A percentile compares a stretch with the other conserved stretches of the same genome.
Conservation (phyloP, 345 rosid species). For the Euclidium syriacum region DNA sequence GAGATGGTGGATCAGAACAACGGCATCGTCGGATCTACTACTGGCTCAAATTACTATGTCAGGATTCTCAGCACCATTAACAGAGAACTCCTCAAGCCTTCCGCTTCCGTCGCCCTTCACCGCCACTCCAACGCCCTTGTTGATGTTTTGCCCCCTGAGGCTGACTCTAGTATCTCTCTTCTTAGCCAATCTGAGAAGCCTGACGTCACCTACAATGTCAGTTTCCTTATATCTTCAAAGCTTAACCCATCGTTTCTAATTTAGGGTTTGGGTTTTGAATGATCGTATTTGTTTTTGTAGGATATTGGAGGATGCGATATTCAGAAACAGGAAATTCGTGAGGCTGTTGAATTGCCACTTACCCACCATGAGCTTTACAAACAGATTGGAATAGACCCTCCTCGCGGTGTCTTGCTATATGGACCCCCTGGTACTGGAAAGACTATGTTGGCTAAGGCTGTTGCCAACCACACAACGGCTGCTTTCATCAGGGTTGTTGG, state of each 20-base stretch:
- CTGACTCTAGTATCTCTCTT: conserved; percentile 93
- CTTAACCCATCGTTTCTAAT: background rate
- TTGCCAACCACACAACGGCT: conserved; percentile 95
- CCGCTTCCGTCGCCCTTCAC: conserved; percentile 97
- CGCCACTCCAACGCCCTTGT: conserved; percentile 97
- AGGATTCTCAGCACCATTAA: conserved; percentile 91
- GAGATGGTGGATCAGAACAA: conserved; percentile 99
- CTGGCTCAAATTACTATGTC: conserved; percentile 95
- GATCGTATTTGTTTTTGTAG: conserved; percentile 29
- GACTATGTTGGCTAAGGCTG: conserved; percentile 99
- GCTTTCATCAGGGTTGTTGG: conserved; percentile 99
- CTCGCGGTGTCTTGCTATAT: conserved; percentile 93
- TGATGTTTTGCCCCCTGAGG: conserved; percentile 97
- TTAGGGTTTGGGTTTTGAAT: conserved; percentile 20
- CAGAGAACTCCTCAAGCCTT: conserved; percentile 87
- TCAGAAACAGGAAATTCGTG: conserved; percentile 99
- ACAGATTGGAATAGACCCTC: conserved; percentile 96
- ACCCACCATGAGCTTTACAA: conserved; percentile 95
- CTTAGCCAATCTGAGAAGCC: conserved; percentile 99
- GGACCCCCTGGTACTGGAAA: conserved; percentile 99
- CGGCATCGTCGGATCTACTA: conserved; percentile 99
- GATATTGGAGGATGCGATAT: conserved; percentile 99
- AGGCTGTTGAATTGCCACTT: conserved; percentile 94
- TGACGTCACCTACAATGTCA: conserved; percentile 84
- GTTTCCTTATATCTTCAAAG: background rate